Conservation (phyloP, 2,329 filamentous ascomycete species). For the Fusarium verrucosum region DNA sequence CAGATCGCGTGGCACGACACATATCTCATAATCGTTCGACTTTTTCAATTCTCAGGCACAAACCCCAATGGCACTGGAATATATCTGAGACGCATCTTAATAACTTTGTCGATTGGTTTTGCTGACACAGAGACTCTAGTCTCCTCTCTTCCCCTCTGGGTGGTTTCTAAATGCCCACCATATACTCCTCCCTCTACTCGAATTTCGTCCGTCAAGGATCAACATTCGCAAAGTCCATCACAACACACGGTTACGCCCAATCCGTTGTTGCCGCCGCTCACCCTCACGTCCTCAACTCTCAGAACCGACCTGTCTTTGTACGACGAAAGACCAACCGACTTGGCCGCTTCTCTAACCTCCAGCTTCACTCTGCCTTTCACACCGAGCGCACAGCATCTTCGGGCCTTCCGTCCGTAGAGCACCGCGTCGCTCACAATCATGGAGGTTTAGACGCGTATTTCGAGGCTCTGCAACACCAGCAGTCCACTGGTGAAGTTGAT, state of each 20-base stretch:
- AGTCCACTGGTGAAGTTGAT: slow-evolving; percentile 70
- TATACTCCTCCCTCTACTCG: slow-evolving; percentile 74
- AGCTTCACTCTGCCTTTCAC: slow-evolving; percentile 83
- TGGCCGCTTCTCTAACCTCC: slow-evolving; percentile 63
- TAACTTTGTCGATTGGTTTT: slow-evolving; percentile 8
- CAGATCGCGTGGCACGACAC: slow-evolving; percentile 42
- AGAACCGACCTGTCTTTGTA: slow-evolving; percentile 70
- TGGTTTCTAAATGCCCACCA: slow-evolving; percentile 88
- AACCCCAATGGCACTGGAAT: slow-evolving; percentile 1
- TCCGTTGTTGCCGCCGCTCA: slow-evolving; percentile 96
- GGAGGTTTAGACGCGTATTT: slow-evolving; percentile 88
- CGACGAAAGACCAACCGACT: slow-evolving; percentile 65
- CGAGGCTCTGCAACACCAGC: slow-evolving; percentile 84
- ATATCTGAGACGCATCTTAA: slow-evolving; percentile 12
- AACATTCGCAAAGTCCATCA: slow-evolving; percentile 84
- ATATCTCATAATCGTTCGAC: slow-evolving; percentile 45
- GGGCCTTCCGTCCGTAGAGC: slow-evolving; percentile 57
- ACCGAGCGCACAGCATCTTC: slow-evolving; percentile 61
- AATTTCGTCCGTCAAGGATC: slow-evolving; percentile 97
- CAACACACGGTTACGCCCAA: slow-evolving; percentile 97
- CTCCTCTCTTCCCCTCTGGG: slow-evolving; percentile 66
- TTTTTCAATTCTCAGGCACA: slow-evolving; percentile 38
- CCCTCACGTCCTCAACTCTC: slow-evolving; percentile 77
- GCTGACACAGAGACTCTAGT: slow-evolving; percentile 51
- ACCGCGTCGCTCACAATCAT: slow-evolving; percentile 64